phyloP scores from a whole-genome alignment of 768 basidiomycete genomes.

The Xerocomellus amylosporus region DNA sequence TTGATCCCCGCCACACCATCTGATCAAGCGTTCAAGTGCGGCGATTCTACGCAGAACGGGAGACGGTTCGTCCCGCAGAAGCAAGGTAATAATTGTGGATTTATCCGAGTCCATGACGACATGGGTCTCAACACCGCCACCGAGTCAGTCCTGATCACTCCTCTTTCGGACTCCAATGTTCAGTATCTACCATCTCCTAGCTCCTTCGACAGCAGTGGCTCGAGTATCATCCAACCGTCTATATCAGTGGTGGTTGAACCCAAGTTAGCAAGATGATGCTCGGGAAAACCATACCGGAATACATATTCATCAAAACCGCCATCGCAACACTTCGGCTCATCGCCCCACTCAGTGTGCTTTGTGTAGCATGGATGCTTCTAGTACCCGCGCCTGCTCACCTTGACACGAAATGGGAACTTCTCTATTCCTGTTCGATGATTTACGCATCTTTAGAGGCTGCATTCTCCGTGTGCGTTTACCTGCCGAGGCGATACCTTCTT shows the following conservation, averaged over 20 bases:
- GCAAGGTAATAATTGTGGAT: too few relatives aligned
- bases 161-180: too few relatives aligned
- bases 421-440: conserved; percentile 19
- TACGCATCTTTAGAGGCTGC: conserved; percentile 43
- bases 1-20: too few relatives aligned
- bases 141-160: too few relatives aligned
- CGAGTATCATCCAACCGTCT: background rate
- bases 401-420: background rate
- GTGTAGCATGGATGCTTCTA: conserved; percentile 27
- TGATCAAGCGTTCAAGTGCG: too few relatives aligned
- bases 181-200: background rate
- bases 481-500: conserved; percentile 44
- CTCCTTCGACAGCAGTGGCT: background rate
- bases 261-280: conserved; percentile 37
- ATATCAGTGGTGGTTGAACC: background rate
- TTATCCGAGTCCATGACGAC: too few relatives aligned
- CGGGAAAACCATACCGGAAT: conserved; percentile 48
- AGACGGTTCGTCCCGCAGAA: too few relatives aligned
- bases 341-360: conserved; percentile 47
- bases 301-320: conserved; percentile 47
- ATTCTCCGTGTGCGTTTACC: conserved; percentile 50
- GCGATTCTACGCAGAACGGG: too few relatives aligned
- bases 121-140: too few relatives aligned
- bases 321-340: conserved; percentile 48
- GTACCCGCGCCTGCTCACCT: background rate